These are phyloP conservation scores for Haplographium delicatum DNA, from an alignment of 495 filamentous ascomycete genomes.

Conservation along the genomic window DNA sequence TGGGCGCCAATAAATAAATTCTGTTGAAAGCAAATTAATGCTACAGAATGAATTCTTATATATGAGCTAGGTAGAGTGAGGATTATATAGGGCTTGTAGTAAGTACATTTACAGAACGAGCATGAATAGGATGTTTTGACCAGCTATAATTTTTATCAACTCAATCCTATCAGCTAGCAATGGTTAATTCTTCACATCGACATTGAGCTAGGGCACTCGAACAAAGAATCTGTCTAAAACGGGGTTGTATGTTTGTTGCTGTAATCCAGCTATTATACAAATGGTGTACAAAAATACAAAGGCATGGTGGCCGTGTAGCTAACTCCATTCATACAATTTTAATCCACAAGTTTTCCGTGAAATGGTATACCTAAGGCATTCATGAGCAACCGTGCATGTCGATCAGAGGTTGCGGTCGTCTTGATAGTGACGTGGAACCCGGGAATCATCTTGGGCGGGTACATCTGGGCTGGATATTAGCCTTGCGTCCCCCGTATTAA, in stretches of 20 bases:
- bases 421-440: constrained; percentile 83
- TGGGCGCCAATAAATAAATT: no score
- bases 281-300: constrained; percentile 6
- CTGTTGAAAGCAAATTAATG: no score
- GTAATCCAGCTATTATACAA: constrained; percentile 16
- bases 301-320: no score
- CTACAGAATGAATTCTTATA: no score
- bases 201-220: neutral
- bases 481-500: constrained; percentile 5
- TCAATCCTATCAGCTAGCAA: no score
- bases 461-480: constrained; percentile 41
- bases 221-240: neutral
- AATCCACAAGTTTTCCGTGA: constrained; percentile 63
- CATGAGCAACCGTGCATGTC: constrained; percentile 82
- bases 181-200: no score
- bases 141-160: no score
- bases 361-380: constrained; percentile 81
- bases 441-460: constrained; percentile 89
- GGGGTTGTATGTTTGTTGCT: neutral
- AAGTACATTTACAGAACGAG: no score
- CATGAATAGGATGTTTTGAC: no score
- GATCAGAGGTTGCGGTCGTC: constrained; percentile 82
- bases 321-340: neutral
- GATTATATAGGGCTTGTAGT: no score
- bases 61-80: no score